Evolutionary conservation across 331 rosid genomes (phyloP).

Genomic region (Rosa hybrid): DNA sequence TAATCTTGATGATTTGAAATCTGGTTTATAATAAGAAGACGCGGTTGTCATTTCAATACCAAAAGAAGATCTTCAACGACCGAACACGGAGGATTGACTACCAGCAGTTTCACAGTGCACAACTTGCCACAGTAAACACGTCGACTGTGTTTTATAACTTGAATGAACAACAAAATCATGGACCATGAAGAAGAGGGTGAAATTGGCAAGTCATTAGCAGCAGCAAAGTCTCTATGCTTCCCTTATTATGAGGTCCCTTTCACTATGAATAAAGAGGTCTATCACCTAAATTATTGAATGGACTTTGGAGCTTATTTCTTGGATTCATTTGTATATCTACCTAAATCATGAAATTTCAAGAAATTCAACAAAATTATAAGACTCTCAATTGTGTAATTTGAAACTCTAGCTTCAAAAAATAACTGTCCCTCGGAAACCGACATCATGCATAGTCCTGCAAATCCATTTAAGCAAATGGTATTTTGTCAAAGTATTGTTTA

Average conservation of each 20-base stretch:
- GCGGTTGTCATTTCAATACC: neutral
- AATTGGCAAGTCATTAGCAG: neutral
- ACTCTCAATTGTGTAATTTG: neutral
- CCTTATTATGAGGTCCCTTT: constrained; percentile 8
- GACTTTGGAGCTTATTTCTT: neutral
- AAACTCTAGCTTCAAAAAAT: neutral
- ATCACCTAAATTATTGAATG: neutral
- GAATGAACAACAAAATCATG: neutral
- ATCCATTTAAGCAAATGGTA: neutral
- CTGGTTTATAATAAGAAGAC: neutral
- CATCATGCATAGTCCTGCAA: neutral
- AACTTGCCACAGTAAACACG: neutral
- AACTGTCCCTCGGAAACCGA: neutral
- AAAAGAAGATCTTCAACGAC: neutral
- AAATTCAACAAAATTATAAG: neutral
- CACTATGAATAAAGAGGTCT: neutral
- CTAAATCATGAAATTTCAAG: neutral
- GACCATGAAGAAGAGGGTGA: neutral
- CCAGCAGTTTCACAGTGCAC: neutral
- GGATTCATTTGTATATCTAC: neutral
- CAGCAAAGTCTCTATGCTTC: neutral
- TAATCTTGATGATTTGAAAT: neutral
- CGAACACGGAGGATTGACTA: neutral
- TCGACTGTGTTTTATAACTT: neutral
- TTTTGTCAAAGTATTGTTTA: neutral